Evolutionary conservation across 352 stramenopile genomes (phyloP).

Genomic region (Globisporangium cylindrosporum): DNA sequence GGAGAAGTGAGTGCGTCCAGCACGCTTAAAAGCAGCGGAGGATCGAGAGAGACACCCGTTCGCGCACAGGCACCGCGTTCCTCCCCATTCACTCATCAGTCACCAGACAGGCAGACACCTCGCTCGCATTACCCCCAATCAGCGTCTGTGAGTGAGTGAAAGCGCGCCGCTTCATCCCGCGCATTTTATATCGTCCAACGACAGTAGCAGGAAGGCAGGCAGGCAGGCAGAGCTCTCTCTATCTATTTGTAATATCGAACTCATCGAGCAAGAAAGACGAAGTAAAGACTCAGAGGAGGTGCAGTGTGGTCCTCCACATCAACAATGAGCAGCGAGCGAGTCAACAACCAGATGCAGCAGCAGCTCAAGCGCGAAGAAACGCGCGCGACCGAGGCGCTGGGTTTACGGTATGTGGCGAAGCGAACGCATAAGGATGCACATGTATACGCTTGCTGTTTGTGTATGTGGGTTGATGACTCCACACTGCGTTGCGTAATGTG

Average conservation of each 20-base stretch:
- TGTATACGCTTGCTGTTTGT: background rate
- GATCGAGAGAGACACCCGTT: background rate
- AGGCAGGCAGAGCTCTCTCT: background rate
- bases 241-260: too few species aligned
- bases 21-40: background rate
- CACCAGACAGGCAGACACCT: background rate
- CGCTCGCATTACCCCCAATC: background rate
- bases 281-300: background rate
- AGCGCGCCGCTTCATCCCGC: background rate
- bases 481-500: background rate
- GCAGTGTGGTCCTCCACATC: background rate
- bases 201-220: background rate
- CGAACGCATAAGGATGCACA: background rate
- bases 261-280: background rate
- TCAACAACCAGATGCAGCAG: background rate
- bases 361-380: constrained; percentile 13
- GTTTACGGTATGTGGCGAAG: constrained; percentile 2
- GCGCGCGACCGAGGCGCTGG: constrained; percentile 7
- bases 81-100: background rate
- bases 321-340: background rate
- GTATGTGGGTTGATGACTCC: background rate
- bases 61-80: background rate
- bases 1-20: too few species aligned
- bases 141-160: too few species aligned
- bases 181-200: constrained; percentile 1